phyloP scores from a whole-genome alignment of 2,329 filamentous ascomycete species.

The Neopestalotiopsis sp. region DNA sequence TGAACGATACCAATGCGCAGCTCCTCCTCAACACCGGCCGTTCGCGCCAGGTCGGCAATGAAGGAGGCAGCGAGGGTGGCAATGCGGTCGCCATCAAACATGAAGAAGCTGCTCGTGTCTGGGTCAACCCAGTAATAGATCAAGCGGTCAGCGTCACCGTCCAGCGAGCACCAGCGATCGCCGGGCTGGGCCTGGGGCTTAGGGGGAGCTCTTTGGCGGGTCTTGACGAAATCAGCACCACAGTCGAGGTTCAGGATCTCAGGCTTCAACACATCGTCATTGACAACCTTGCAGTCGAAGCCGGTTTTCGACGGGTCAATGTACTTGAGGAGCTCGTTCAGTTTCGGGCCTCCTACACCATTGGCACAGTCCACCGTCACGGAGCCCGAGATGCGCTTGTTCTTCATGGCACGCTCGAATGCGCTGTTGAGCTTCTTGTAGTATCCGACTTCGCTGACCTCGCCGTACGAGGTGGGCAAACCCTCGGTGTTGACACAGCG shows the following conservation, averaged over 20 bases:
- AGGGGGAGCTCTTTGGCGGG: slow-evolving; percentile 88
- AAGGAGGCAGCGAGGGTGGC: slow-evolving; percentile 93
- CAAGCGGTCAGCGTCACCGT: slow-evolving; percentile 93
- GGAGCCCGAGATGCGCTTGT: slow-evolving; percentile 73
- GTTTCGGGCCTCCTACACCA: slow-evolving; percentile 91
- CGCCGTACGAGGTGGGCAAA: slow-evolving; percentile 85
- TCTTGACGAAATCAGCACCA: slow-evolving; percentile 97
- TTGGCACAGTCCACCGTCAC: slow-evolving; percentile 95
- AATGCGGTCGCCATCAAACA: slow-evolving; percentile 96
- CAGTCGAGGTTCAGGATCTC: slow-evolving; percentile 92
- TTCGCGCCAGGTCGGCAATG: slow-evolving; percentile 84
- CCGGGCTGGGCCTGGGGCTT: slow-evolving; percentile 77
- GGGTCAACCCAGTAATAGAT: slow-evolving; percentile 94
- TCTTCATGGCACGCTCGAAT: slow-evolving; percentile 82
- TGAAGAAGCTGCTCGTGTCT: slow-evolving; percentile 77
- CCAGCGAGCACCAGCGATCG: slow-evolving; percentile 86
- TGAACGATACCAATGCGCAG: slow-evolving; percentile 94
- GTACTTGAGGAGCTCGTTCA: slow-evolving; percentile 84
- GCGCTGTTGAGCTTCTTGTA: slow-evolving; percentile 90
- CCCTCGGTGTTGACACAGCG: slow-evolving; percentile 93
- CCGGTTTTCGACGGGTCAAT: slow-evolving; percentile 73
- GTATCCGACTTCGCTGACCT: slow-evolving; percentile 88
- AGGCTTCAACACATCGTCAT: slow-evolving; percentile 90
- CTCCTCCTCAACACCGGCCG: slow-evolving; percentile 78
- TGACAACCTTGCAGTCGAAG: slow-evolving; percentile 84